Percentiles rank a stretch among this genome's conserved stretches.
Conservation (phyloP, 2,329 filamentous ascomycete species). For the Didymella keratinophila region DNA sequence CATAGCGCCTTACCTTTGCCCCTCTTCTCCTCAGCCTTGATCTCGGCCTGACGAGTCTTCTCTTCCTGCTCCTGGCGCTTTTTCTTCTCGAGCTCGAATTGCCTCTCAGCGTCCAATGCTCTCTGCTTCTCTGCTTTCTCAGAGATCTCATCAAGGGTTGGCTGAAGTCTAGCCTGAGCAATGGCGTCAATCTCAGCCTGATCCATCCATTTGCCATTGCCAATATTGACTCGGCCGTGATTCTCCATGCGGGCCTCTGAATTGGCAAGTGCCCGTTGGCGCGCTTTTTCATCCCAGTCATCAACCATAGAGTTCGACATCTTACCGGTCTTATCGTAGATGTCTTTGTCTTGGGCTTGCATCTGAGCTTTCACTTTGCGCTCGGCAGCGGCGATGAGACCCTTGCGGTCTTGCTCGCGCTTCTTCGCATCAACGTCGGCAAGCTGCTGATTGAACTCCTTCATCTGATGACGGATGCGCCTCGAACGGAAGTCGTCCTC, state of each 20-base stretch:
- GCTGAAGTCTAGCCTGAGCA: conserved; percentile 78
- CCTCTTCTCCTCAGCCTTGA: conserved; percentile 56
- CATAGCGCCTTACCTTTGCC: conserved; percentile 61
- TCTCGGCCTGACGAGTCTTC: conserved; percentile 58
- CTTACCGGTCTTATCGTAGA: conserved; percentile 79
- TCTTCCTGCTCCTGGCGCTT: conserved; percentile 66
- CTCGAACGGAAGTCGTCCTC: conserved; percentile 74
- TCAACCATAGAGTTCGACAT: conserved; percentile 72
- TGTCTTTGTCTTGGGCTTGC: conserved; percentile 80
- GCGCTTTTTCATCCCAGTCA: conserved; percentile 82
- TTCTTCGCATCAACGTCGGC: conserved; percentile 76
- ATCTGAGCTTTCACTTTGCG: conserved; percentile 84
- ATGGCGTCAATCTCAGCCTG: conserved; percentile 80
- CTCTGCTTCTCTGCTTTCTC: conserved; percentile 77
- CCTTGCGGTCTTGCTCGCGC: conserved; percentile 75
- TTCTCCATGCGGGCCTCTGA: conserved; percentile 67
- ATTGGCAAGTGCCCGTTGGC: conserved; percentile 71
- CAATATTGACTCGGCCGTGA: conserved; percentile 71
- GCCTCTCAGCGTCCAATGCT: conserved; percentile 68
- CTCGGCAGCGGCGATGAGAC: conserved; percentile 79
- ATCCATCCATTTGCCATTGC: conserved; percentile 81
- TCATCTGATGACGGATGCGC: conserved; percentile 80
- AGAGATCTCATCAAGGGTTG: conserved; percentile 83
- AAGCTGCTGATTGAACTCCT: conserved; percentile 73
- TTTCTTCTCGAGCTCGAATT: conserved; percentile 70